Evolutionary conservation across 257 asterid genomes (phyloP), one percentile per base, ranked within the genome.

Genomic region (Verbascum thapsus): DNA sequence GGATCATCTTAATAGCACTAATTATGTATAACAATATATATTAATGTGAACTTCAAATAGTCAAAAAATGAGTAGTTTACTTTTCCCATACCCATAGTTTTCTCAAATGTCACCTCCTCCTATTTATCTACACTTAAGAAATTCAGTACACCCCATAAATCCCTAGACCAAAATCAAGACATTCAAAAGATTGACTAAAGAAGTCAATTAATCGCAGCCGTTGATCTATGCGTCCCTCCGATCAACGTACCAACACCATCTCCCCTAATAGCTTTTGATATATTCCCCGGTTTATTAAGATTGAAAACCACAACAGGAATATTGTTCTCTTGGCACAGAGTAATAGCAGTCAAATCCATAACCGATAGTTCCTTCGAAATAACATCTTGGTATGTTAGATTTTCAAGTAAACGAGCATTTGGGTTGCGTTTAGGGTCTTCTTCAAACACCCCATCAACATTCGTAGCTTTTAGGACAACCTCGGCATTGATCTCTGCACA

Each of bases 381-480:
- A 41, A 92, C 96, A 12, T 89, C 99, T 41, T 87, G 94, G 68
- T 87, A 92, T 30, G 90, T 80, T 44, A 92, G 72, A 59, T 80
- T 79, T 16, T 92, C 90, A 1, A 85, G 88, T 30, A 91, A 86
- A 26, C 74, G 79, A 39, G 97, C 97, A 72, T 87, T 74, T 8
- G 95, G 95, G 58, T 89, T 85, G 43, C 42, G 66, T 70, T 60
- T 77, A 3, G 99, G 96, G 58, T 92, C 89, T 53, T 85, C 88
- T 45, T 87, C 97, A 47, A 70, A 92, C 64, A 92, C 99, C 59
- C 99, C 96, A 68, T 89, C 97, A 19, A 89, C 97, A 47, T 87
- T 92, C 53, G 97, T 92, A 62, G 96, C 99, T 78, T 92, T 92
- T 71, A 92, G 86, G 68, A 92, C 95, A 75, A 90, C 99, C 86